Evolutionary conservation across 179 eudicot species (phyloP).

Genomic region (Dionaea muscipula): DNA sequence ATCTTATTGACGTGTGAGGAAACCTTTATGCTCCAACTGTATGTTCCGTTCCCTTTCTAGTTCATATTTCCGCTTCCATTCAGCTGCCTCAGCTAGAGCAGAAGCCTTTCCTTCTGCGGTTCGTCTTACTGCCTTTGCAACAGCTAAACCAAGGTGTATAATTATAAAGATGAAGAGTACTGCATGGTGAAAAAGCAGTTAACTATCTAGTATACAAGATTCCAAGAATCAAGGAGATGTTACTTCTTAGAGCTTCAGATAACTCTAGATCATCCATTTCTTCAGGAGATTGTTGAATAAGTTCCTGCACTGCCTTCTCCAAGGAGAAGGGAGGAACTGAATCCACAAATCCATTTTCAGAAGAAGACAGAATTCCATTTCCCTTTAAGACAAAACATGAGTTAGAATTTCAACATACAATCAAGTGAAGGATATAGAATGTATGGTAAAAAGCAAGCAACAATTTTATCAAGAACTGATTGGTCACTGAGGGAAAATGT

Average conservation of each 20-base stretch:
- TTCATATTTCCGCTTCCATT: conserved; percentile 98
- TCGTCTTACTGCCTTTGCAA: conserved; percentile 73
- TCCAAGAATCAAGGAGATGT: conserved; percentile 9
- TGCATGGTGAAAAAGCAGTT: neutral
- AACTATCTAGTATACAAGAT: neutral
- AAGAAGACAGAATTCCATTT: conserved; percentile 16
- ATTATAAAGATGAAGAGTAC: conserved; percentile 7
- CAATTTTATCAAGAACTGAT: no score
- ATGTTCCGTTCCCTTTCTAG: conserved; percentile 59
- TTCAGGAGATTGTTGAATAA: conserved; percentile 54
- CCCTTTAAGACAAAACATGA: conserved; percentile 14
- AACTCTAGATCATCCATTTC: conserved; percentile 91
- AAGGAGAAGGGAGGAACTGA: conserved; percentile 36
- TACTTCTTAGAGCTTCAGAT: conserved; percentile 95
- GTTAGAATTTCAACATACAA: neutral
- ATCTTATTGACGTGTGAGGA: neutral
- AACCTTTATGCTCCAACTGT: conserved; percentile 69
- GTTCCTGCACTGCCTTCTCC: conserved; percentile 68
- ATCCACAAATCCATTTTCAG: conserved; percentile 55
- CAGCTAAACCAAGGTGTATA: conserved; percentile 41
- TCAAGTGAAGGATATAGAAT: no score
- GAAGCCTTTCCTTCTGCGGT: conserved; percentile 92
- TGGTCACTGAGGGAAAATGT: no score
- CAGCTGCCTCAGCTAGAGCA: conserved; percentile 94
- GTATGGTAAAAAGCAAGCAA: no score